Conservation (phyloP, 495 filamentous ascomycete genomes). For the Hypoxylon lienhwacheense region DNA sequence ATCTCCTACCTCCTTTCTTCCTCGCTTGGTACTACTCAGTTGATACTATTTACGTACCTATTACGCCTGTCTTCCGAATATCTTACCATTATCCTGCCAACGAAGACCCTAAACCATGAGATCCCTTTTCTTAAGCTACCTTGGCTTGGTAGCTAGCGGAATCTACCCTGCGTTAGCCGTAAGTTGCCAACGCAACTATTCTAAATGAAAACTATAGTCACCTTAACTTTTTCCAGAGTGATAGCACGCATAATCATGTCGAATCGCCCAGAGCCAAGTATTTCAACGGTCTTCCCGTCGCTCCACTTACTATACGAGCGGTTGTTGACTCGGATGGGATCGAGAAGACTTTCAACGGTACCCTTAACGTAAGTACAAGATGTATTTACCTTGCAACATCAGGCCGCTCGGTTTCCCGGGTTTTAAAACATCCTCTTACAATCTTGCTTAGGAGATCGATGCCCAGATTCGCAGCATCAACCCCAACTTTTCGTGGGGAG, state of each 20-base stretch:
- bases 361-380: neutral
- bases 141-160: neutral
- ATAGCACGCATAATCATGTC: neutral
- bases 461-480: slow-evolving; percentile 6
- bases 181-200: too few species aligned
- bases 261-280: neutral
- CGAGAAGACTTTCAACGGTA: slow-evolving; percentile 1
- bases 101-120: too few species aligned
- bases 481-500: slow-evolving; percentile 8
- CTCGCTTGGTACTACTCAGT: too few species aligned
- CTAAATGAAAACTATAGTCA: too few species aligned
- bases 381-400: neutral
- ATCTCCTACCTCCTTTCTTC: too few species aligned
- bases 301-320: neutral
- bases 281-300: neutral
- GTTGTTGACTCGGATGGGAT: neutral
- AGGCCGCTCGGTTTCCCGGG: too few species aligned
- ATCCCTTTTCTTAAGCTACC: too few species aligned
- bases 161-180: neutral
- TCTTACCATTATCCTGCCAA: too few species aligned
- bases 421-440: too few species aligned
- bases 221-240: neutral
- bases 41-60: too few species aligned
- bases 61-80: too few species aligned
- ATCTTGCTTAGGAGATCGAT: slow-evolving; percentile 8